These are phyloP conservation scores for Trichoderma erinaceum DNA, from an alignment of 495 filamentous ascomycete species.

Conservation along the genomic window DNA sequence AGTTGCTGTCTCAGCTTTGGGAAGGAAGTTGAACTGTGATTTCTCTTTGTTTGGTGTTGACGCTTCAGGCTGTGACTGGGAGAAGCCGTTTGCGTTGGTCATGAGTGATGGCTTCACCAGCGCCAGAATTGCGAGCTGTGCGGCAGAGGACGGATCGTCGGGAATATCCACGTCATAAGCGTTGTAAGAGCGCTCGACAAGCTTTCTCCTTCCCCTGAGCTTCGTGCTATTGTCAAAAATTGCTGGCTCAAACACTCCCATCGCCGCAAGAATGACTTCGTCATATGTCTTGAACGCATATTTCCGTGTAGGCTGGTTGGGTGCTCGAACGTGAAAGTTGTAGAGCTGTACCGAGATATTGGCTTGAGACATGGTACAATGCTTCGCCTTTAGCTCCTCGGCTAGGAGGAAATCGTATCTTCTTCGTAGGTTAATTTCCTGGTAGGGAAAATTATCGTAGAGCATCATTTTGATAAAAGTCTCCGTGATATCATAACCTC, in stretches of 20 bases:
- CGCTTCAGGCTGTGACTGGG: constrained; percentile 30
- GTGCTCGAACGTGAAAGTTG: constrained; percentile 83
- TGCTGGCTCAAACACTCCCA: constrained; percentile 80
- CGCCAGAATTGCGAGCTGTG: constrained; percentile 71
- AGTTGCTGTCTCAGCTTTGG: constrained; percentile 48
- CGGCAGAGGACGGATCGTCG: constrained; percentile 81
- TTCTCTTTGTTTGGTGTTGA: constrained; percentile 50
- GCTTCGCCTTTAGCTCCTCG: constrained; percentile 88
- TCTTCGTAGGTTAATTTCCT: constrained; percentile 83
- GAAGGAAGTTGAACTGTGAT: constrained; percentile 49
- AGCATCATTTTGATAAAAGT: constrained; percentile 97
- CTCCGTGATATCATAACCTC: constrained; percentile 87
- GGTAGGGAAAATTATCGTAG: constrained; percentile 86
- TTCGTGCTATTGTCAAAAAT: constrained; percentile 80
- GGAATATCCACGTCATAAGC: constrained; percentile 79
- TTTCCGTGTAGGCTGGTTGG: constrained; percentile 81
- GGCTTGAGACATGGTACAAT: constrained; percentile 78
- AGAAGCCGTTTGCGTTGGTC: constrained; percentile 33
- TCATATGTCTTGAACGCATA: constrained; percentile 95
- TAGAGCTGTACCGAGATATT: constrained; percentile 73
- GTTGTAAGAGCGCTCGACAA: constrained; percentile 81
- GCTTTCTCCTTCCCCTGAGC: constrained; percentile 64
- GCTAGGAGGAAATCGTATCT: constrained; percentile 89
- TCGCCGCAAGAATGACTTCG: constrained; percentile 81
- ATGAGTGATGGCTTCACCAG: constrained; percentile 57